A percentile compares a stretch with the other conserved stretches of the same genome.
Evolutionary conservation across 2,329 filamentous ascomycete genomes (phyloP).

Genomic region (Sporothrix brunneoviolacea): DNA sequence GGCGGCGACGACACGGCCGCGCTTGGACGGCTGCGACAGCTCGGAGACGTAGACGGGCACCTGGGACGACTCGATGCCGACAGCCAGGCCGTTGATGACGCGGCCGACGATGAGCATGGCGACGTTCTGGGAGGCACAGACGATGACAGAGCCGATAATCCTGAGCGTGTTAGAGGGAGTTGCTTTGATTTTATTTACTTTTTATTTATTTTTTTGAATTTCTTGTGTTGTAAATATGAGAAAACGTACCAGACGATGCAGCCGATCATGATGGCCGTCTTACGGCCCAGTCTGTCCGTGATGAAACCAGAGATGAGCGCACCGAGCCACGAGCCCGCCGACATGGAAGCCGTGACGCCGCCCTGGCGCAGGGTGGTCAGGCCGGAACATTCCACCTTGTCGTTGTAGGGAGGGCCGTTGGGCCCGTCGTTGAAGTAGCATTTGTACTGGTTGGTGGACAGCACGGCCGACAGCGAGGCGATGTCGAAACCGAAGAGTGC

Average conservation of each 20-base stretch:
- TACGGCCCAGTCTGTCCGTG: constrained; percentile 46
- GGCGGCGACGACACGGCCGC: constrained; percentile 37
- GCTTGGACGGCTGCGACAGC: constrained; percentile 43
- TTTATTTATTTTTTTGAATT: no score
- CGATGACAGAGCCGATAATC: constrained; percentile 42
- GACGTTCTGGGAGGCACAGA: constrained; percentile 39
- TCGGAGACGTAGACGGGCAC: constrained; percentile 67
- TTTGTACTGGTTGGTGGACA: constrained; percentile 34
- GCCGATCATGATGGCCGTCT: constrained; percentile 44
- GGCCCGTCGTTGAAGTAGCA: constrained; percentile 38
- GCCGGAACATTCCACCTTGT: constrained; percentile 1
- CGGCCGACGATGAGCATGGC: constrained; percentile 60
- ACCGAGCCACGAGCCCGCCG: constrained; percentile 62
- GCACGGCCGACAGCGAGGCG: constrained; percentile 39
- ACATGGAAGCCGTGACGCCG: constrained; percentile 64
- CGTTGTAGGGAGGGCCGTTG: constrained; percentile 16
- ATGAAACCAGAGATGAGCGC: constrained; percentile 53
- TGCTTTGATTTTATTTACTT: no score
- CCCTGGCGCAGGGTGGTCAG: constrained; percentile 35
- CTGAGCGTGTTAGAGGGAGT: no score
- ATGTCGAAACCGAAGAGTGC: constrained; percentile 38
- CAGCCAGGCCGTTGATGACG: constrained; percentile 63
- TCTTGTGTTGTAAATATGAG: no score
- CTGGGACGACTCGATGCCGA: constrained; percentile 67
- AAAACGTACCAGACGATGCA: constrained; percentile 44